Evolutionary conservation across 495 filamentous ascomycete species (phyloP).

Genomic region (Trichocladium uniseriatum): DNA sequence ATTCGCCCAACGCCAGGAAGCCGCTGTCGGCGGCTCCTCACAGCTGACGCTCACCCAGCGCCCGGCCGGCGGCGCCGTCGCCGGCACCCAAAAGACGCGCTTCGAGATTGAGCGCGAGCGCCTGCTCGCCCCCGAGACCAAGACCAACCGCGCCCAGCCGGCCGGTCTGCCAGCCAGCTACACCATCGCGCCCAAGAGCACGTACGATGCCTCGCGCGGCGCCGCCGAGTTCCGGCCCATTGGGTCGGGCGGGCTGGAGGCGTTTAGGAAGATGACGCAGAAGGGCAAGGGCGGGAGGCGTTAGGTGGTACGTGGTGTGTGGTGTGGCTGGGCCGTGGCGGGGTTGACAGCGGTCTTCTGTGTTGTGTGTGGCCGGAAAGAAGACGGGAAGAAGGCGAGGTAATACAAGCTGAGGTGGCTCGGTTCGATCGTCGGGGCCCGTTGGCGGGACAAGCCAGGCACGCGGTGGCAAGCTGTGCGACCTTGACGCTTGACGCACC

Average conservation of each 20-base stretch:
- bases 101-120: slow-evolving; percentile 59
- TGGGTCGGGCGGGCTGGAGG: slow-evolving; percentile 66
- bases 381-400: no score
- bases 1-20: slow-evolving; percentile 36
- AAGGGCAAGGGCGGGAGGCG: slow-evolving; percentile 49
- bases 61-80: slow-evolving; percentile 22
- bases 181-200: slow-evolving; percentile 63
- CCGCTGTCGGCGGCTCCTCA: slow-evolving; percentile 29
- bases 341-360: no score
- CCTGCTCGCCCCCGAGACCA: slow-evolving; percentile 57
- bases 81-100: slow-evolving; percentile 32
- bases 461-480: no score
- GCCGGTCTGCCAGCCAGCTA: slow-evolving; percentile 67
- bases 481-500: no score
- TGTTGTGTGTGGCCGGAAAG: no score
- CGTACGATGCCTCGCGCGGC: slow-evolving; percentile 34
- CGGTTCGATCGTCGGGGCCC: no score
- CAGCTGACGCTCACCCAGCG: slow-evolving; percentile 40
- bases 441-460: no score
- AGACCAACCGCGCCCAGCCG: slow-evolving; percentile 62
- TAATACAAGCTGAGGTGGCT: no score
- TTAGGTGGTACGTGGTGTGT: slow-evolving; percentile 9
- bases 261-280: slow-evolving; percentile 72
- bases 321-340: no score
- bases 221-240: slow-evolving; percentile 46